Evolutionary conservation across 345 rosid genomes (phyloP).

Genomic region (Populus deltoides): DNA sequence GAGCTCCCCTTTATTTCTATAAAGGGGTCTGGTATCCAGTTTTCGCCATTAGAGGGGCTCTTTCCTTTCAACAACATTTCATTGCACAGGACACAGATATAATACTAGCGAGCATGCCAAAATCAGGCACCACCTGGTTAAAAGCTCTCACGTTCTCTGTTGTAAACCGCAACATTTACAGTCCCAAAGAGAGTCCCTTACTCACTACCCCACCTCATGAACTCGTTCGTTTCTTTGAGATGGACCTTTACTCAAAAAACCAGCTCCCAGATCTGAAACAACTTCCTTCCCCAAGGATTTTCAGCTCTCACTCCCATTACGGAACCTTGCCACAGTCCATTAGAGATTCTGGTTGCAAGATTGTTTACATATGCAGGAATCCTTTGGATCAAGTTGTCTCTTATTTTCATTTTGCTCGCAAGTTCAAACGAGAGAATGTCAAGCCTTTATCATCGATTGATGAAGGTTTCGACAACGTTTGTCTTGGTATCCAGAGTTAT

Average conservation of each 20-base stretch:
- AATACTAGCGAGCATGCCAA: conserved; percentile 34
- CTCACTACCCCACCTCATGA: conserved; percentile 38
- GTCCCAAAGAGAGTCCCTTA: conserved; percentile 15
- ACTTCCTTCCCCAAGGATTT: conserved; percentile 15
- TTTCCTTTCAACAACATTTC: conserved; percentile 36
- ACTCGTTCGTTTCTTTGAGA: conserved; percentile 39
- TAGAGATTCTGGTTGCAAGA: conserved; percentile 6
- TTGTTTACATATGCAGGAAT: conserved; percentile 24
- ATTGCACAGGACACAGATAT: conserved; percentile 27
- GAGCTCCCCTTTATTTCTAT: conserved; percentile 45
- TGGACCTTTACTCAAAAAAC: conserved; percentile 14
- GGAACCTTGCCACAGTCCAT: background rate
- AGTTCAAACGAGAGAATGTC: conserved; percentile 7
- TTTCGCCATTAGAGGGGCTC: conserved; percentile 53
- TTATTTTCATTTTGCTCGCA: conserved; percentile 2
- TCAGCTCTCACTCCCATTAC: no score
- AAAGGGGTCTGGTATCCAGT: conserved; percentile 81
- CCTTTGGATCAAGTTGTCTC: conserved; percentile 17
- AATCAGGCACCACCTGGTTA: conserved; percentile 50
- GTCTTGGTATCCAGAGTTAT: conserved; percentile 23
- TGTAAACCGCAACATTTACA: conserved; percentile 17
- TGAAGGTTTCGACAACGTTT: conserved; percentile 27
- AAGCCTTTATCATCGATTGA: conserved; percentile 16
- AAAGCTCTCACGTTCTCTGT: conserved; percentile 35
- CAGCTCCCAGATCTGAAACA: conserved; percentile 5